Evolutionary conservation across 495 filamentous ascomycete genomes (phyloP).

Genomic region (Penicillium crystallinum): DNA sequence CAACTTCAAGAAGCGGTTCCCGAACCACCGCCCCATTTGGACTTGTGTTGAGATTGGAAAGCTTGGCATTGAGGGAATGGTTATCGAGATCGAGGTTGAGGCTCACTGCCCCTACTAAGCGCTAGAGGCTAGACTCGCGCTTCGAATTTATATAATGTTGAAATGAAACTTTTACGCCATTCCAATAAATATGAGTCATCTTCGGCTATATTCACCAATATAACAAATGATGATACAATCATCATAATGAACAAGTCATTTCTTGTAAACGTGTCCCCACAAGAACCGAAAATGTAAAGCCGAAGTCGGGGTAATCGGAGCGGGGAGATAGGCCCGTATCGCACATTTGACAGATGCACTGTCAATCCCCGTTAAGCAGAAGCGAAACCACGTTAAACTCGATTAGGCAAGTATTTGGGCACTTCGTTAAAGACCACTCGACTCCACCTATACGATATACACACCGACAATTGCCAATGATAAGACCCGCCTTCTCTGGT

Average conservation of each 20-base stretch:
- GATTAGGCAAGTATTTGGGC: constrained; percentile 11
- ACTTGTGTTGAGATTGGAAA: constrained; percentile 14
- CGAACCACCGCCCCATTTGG: constrained; percentile 11
- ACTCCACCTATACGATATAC: neutral
- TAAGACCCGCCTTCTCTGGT: neutral
- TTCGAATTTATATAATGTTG: too few relatives aligned
- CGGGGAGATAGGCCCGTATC: too few relatives aligned
- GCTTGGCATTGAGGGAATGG: constrained; percentile 14
- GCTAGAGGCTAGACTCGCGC: neutral
- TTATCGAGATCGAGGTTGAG: constrained; percentile 13
- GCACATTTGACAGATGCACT: too few relatives aligned
- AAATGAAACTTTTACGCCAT: too few relatives aligned
- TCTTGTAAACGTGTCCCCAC: too few relatives aligned
- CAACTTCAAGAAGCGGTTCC: constrained; percentile 11
- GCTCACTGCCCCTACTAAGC: constrained; percentile 7
- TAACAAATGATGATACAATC: too few relatives aligned
- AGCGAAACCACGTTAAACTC: neutral
- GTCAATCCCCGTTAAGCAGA: neutral
- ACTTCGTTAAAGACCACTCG: neutral
- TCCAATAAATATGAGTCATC: too few relatives aligned
- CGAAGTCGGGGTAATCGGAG: too few relatives aligned
- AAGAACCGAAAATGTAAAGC: too few relatives aligned
- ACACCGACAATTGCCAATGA: neutral
- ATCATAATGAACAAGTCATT: too few relatives aligned
- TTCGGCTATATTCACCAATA: too few relatives aligned